Evolutionary conservation across 2,329 filamentous ascomycete species (phyloP).

Genomic region (Pleomassaria siparia): DNA sequence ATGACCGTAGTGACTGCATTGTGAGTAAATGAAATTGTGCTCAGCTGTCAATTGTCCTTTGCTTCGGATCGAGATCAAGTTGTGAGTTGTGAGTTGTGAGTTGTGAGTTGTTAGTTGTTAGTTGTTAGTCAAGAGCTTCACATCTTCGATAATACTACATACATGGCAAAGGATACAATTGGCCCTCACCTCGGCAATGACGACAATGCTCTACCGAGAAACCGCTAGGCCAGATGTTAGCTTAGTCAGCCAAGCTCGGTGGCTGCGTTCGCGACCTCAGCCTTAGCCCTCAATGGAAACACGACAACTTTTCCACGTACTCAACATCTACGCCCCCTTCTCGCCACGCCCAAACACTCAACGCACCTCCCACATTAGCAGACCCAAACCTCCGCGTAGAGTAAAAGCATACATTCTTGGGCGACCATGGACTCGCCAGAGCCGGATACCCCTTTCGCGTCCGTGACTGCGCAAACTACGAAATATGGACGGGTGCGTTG

Average conservation of each 20-base stretch:
- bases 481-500: constrained; percentile 68
- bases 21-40: not conserved
- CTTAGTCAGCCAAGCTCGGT: constrained; percentile 1
- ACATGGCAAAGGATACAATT: constrained; percentile 28
- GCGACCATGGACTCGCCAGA: constrained; percentile 77
- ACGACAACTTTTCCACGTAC: constrained; percentile 28
- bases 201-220: constrained; percentile 15
- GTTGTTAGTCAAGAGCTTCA: too few species aligned
- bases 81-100: too few species aligned
- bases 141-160: too few species aligned
- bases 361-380: not conserved
- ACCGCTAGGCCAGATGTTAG: constrained; percentile 4
- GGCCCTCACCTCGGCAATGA: constrained; percentile 30
- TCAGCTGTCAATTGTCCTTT: not conserved
- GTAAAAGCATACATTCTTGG: not conserved
- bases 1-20: constrained; percentile 57
- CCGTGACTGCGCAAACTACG: constrained; percentile 82
- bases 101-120: too few species aligned
- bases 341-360: not conserved
- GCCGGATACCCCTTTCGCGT: constrained; percentile 89
- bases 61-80: not conserved
- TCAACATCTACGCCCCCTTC: constrained; percentile 22
- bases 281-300: constrained; percentile 33
- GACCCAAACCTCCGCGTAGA: not conserved
- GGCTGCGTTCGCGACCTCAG: constrained; percentile 12